A percentile compares a stretch with the other conserved stretches of the same genome.
These are phyloP conservation scores for Dicorynia guianensis DNA, from an alignment of 306 rosid species.

Conservation along the genomic window DNA sequence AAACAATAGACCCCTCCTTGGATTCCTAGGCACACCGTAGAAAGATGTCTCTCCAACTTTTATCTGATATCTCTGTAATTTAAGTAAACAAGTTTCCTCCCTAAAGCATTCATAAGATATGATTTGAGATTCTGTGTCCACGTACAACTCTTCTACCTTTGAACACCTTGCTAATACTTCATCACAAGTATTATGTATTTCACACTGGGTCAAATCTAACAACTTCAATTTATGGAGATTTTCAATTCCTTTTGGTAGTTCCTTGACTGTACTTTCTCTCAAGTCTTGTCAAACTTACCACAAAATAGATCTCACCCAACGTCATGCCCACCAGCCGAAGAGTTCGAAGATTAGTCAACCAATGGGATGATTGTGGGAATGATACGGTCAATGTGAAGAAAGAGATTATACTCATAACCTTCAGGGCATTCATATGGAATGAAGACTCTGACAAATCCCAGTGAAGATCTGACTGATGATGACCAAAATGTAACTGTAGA, in stretches of 20 bases:
- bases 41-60: too few species aligned
- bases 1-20: background rate
- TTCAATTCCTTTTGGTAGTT: background rate
- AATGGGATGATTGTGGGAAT: background rate
- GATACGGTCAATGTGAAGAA: too few species aligned
- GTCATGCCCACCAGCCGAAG: rapidly evolving
- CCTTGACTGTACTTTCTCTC: background rate
- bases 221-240: background rate
- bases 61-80: background rate
- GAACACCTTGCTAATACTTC: background rate
- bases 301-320: background rate
- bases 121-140: background rate
- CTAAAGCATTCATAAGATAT: background rate
- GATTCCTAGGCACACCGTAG: background rate
- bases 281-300: constrained; percentile 1
- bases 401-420: background rate
- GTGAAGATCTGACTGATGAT: too few species aligned
- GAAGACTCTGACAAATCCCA: background rate
- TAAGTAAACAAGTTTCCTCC: background rate
- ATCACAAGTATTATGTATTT: background rate
- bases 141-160: constrained; percentile 10
- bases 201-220: background rate
- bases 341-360: background rate
- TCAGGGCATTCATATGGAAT: background rate
- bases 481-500: too few species aligned